A percentile compares a stretch with the other conserved stretches of the same genome.
Evolutionary conservation across 2,329 filamentous ascomycete genomes (phyloP).

Genomic region (Seiridium unicorne): DNA sequence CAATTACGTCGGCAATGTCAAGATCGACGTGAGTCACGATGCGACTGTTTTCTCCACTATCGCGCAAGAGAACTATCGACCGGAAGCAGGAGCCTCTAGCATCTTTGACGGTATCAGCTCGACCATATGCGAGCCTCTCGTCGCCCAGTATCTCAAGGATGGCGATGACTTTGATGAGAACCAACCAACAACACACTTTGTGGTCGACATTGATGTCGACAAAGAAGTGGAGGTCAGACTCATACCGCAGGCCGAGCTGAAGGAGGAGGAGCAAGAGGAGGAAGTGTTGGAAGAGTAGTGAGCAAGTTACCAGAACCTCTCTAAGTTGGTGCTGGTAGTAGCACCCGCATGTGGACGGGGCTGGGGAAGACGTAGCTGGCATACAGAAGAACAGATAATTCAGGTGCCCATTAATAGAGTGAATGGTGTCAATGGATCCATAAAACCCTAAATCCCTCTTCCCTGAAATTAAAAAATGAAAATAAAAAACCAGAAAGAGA

Average conservation of each 20-base stretch:
- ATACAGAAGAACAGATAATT: no score
- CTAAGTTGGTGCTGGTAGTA: no score
- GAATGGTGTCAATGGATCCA: no score
- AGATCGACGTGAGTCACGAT: slow-evolving; percentile 25
- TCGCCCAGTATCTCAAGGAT: slow-evolving; percentile 26
- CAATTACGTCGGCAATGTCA: slow-evolving; percentile 30
- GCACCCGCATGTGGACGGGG: neutral
- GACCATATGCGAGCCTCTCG: slow-evolving; percentile 16
- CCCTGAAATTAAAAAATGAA: no score
- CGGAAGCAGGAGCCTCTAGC: slow-evolving; percentile 32
- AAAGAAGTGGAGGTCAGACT: slow-evolving; percentile 14
- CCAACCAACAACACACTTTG: slow-evolving; percentile 15
- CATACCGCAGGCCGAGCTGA: neutral
- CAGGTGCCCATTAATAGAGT: no score
- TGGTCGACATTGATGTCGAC: slow-evolving; percentile 17
- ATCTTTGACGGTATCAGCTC: slow-evolving; percentile 23
- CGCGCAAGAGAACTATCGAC: slow-evolving; percentile 26
- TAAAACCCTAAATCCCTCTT: no score
- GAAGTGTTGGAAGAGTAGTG: neutral
- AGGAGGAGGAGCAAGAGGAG: neutral
- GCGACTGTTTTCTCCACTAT: slow-evolving; percentile 28
- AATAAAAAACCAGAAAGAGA: no score
- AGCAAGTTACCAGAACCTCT: no score
- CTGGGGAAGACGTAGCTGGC: neutral
- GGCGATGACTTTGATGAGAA: slow-evolving; percentile 27